Percentiles rank a stretch among this genome's conserved stretches.
Conservation (phyloP, 441 rosid species). For the Pelargonium fulgidum region DNA sequence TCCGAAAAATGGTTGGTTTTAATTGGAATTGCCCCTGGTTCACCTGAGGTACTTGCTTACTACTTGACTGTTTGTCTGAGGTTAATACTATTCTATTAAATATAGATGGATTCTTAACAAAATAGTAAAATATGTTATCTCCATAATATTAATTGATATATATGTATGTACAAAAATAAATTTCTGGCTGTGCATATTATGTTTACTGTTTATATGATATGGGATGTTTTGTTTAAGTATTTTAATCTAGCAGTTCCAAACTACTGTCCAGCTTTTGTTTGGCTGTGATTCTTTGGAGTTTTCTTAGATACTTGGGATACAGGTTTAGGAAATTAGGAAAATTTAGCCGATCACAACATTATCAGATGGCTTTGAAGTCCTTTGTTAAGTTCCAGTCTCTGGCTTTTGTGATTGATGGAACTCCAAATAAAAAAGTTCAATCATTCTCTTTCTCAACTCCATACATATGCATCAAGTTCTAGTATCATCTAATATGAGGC, state of each 20-base stretch:
- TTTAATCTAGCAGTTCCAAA: conserved; percentile 33
- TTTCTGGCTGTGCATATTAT: conserved; percentile 1
- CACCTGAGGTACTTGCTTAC: conserved; percentile 68
- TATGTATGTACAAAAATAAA: neutral
- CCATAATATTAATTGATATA: neutral
- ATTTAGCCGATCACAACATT: conserved; percentile 30
- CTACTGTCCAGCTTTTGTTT: conserved; percentile 26
- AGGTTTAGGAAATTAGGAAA: no score
- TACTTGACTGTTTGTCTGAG: neutral
- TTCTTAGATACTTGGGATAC: neutral
- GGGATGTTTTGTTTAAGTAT: neutral
- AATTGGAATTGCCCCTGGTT: conserved; percentile 98
- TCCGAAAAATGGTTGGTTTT: conserved; percentile 98
- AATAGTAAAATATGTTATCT: neutral
- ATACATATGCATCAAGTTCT: neutral
- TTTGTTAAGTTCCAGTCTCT: conserved; percentile 2
- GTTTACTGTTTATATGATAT: neutral
- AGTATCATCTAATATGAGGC: neutral
- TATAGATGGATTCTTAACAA: neutral
- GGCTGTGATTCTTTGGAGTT: neutral
- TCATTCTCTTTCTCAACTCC: neutral
- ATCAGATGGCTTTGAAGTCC: conserved; percentile 19
- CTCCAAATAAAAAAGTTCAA: neutral
- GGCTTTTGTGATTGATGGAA: neutral
- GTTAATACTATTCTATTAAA: neutral